phyloP scores from a whole-genome alignment of 164 flowering plant species.

The Protea cynaroides region DNA sequence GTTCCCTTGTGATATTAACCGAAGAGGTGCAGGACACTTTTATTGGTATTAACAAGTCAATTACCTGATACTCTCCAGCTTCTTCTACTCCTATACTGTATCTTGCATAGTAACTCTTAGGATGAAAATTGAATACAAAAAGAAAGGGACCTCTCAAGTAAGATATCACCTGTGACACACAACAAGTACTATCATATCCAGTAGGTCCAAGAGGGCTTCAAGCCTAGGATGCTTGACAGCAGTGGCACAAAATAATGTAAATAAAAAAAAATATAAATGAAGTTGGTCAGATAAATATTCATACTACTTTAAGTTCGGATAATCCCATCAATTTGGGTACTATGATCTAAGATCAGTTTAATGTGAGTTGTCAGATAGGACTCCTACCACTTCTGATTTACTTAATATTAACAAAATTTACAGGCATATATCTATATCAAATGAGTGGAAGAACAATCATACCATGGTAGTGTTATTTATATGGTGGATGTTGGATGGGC shows the following conservation, averaged over 20 bases:
- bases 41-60: slow-evolving; percentile 4
- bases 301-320: background rate
- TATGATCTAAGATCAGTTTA: background rate
- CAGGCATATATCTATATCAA: background rate
- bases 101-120: slow-evolving; percentile 54
- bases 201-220: background rate
- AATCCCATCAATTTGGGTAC: too few species aligned
- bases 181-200: slow-evolving; percentile 1
- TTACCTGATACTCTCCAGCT: slow-evolving; percentile 96
- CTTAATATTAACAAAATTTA: too few species aligned
- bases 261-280: background rate
- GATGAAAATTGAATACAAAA: slow-evolving; percentile 87
- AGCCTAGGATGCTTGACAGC: background rate
- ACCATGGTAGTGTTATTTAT: slow-evolving; percentile 70
- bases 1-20: too few species aligned
- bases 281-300: background rate
- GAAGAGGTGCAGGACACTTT: too few species aligned
- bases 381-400: too few species aligned
- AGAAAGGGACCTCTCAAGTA: slow-evolving; percentile 75
- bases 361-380: background rate
- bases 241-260: background rate
- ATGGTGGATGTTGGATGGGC: slow-evolving; percentile 66
- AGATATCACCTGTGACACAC: slow-evolving; percentile 61
- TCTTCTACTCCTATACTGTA: slow-evolving; percentile 83
- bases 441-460: slow-evolving; percentile 9